Base-by-base conservation (phyloP, 2,329 filamentous ascomycete genomes). In the Alternaria conjuncta region DNA sequence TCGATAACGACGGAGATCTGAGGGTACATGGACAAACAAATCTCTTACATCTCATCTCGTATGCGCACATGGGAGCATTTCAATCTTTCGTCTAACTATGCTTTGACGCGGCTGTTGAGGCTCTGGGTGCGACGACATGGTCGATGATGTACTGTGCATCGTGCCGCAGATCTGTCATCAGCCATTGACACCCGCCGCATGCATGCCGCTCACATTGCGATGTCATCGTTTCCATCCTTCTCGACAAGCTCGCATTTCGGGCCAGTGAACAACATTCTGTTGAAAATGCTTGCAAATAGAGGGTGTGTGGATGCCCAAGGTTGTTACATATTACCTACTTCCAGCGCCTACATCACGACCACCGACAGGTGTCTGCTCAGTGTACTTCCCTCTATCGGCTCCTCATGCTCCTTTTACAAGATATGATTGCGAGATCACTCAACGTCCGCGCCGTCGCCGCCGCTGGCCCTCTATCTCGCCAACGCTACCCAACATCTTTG, bases 161-260 rank as follows among this genome's bases (percentile, higher is more conserved):
- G 62, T 64, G 47, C 43, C 49, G 49, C 54, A 57, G 28, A 61
- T 50, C 58, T 61, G 54, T 55, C 62, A 61, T 50, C 47, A 44
- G 43, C 41, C 44, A 53, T 47, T 54, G 55, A 23, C 55, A 44
- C 21, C 25, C 12, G 54, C 54, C 49, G 28, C 28, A 51, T 23
- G 49, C 28, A 26, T 25, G 32, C 15, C 13, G 53, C 43, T 10
- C 18, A 46, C 36, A 28, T 44, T 23, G n/a, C 36, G 12, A 30
- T 41, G 13, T 45, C 32, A 23, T n/a, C 18, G 10, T 41, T 9
- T 13, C 20, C 20, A n/a, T 41, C 11, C 28, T 10, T n/a, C 13
- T 5, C n/a, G 1, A 41, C 8, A 41, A 25, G 10, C 8, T 12
- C 20, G 10, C 13, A 41, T 15, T 25, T n/a, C 30, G n/a, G 15